phyloP scores from a whole-genome alignment of 2,329 filamentous ascomycete genomes.

The Pseudocercospora musae region DNA sequence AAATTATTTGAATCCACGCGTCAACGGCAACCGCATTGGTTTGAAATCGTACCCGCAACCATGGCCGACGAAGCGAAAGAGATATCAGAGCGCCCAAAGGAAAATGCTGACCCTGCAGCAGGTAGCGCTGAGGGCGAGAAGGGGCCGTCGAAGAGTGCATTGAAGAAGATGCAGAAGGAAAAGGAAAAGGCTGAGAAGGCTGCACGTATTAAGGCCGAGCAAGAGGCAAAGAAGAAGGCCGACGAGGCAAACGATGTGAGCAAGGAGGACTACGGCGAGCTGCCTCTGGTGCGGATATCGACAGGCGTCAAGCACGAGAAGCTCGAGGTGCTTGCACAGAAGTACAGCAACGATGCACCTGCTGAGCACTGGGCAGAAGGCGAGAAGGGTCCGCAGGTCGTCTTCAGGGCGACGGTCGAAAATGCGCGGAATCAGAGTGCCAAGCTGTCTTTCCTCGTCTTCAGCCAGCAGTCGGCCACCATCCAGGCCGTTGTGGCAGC shows the following conservation, averaged over 20 bases:
- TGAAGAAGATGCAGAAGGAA: constrained; percentile 85
- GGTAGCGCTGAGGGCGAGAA: constrained; percentile 32
- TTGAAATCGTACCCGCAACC: not conserved
- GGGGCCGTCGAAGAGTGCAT: constrained; percentile 69
- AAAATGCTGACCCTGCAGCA: constrained; percentile 20
- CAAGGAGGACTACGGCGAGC: constrained; percentile 76
- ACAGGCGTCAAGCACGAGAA: constrained; percentile 54
- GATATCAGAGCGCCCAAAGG: constrained; percentile 33
- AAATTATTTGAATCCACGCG: not conserved
- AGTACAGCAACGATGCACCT: constrained; percentile 46
- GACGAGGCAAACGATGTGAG: constrained; percentile 64
- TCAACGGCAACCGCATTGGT: not conserved
- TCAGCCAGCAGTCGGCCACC: constrained; percentile 71
- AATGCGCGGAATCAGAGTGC: constrained; percentile 85
- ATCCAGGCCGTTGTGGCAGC: constrained; percentile 78
- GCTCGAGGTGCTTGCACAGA: constrained; percentile 61
- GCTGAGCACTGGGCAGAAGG: constrained; percentile 25
- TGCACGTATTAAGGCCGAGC: constrained; percentile 63
- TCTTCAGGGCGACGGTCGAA: constrained; percentile 76
- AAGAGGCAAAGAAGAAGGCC: constrained; percentile 62
- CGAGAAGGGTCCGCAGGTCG: constrained; percentile 53
- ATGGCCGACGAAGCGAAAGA: constrained; percentile 27
- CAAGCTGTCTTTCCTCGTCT: constrained; percentile 86
- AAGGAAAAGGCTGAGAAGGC: constrained; percentile 79
- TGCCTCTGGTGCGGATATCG: constrained; percentile 49